These are phyloP conservation scores for Salix suchowensis DNA, from an alignment of 345 rosid species.

Conservation along the genomic window DNA sequence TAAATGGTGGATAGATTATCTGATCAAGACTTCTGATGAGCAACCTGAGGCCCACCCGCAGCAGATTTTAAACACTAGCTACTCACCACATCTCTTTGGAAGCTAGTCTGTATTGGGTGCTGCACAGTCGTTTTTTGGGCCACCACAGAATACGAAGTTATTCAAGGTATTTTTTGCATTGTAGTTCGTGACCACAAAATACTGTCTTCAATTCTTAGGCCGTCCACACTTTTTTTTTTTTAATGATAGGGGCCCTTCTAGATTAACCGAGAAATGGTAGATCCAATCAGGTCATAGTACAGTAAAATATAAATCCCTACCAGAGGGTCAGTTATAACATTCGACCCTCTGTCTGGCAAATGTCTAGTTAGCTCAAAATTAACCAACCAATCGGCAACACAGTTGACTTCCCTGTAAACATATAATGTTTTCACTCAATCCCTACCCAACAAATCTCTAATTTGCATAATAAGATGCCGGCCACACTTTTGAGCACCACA, in stretches of 20 bases:
- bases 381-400: too few relatives aligned
- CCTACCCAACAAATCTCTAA: too few relatives aligned
- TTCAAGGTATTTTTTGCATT: background rate
- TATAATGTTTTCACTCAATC: too few relatives aligned
- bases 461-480: too few relatives aligned
- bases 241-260: too few relatives aligned
- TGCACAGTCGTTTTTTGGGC: background rate
- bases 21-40: background rate
- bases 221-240: background rate
- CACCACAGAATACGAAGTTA: background rate
- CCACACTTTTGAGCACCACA: background rate
- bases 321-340: too few relatives aligned
- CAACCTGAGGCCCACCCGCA: slow-evolving; percentile 9
- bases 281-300: too few relatives aligned
- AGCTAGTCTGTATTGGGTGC: background rate
- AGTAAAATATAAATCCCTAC: too few relatives aligned
- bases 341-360: too few relatives aligned
- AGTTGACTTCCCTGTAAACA: too few relatives aligned
- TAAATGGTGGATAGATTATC: background rate
- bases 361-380: too few relatives aligned
- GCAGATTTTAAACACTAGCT: background rate
- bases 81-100: background rate
- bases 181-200: background rate
- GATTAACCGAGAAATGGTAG: too few relatives aligned
- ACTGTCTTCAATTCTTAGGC: background rate